A percentile compares a stretch with the other conserved stretches of the same genome.
These are phyloP conservation scores for Podila clonocystis DNA, from an alignment of 192 early-diverging fungal species.

Conservation along the genomic window DNA sequence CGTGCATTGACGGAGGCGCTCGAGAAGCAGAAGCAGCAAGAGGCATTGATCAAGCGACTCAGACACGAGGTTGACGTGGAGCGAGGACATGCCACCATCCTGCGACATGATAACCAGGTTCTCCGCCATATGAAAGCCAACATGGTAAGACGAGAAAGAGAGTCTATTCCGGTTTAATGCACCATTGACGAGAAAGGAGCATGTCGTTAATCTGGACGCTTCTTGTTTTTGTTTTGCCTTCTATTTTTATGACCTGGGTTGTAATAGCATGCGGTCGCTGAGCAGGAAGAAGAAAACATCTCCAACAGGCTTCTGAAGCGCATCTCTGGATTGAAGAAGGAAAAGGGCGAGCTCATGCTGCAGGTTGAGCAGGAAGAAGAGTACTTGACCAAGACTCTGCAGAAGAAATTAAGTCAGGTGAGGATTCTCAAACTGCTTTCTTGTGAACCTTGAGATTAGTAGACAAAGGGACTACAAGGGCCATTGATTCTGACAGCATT, in stretches of 20 bases:
- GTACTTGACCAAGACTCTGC: conserved; percentile 80
- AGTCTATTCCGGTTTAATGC: background rate
- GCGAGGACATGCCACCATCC: conserved; percentile 68
- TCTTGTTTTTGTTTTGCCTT: conserved; percentile 2
- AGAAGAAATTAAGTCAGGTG: conserved; percentile 75
- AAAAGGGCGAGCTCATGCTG: conserved; percentile 79
- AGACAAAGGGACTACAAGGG: too few species aligned
- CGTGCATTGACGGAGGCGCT: conserved; percentile 29
- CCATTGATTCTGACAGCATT: too few species aligned
- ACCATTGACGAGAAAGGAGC: background rate
- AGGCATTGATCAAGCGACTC: conserved; percentile 61
- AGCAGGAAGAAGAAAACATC: conserved; percentile 81
- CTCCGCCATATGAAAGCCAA: conserved; percentile 66
- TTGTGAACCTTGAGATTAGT: too few species aligned
- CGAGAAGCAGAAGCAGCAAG: conserved; percentile 53
- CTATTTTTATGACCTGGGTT: background rate
- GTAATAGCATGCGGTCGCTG: conserved; percentile 60
- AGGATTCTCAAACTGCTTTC: conserved; percentile 10
- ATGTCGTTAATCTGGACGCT: background rate
- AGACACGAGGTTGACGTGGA: conserved; percentile 77
- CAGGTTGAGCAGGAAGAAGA: conserved; percentile 87
- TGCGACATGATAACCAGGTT: conserved; percentile 67
- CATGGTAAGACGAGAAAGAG: conserved; percentile 51
- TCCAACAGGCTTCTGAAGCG: conserved; percentile 79
- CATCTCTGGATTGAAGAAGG: conserved; percentile 79